Evolutionary conservation across 192 early-diverging fungal species (phyloP), one percentile per base, ranked within the genome.

Genomic region (Backusella sp.): DNA sequence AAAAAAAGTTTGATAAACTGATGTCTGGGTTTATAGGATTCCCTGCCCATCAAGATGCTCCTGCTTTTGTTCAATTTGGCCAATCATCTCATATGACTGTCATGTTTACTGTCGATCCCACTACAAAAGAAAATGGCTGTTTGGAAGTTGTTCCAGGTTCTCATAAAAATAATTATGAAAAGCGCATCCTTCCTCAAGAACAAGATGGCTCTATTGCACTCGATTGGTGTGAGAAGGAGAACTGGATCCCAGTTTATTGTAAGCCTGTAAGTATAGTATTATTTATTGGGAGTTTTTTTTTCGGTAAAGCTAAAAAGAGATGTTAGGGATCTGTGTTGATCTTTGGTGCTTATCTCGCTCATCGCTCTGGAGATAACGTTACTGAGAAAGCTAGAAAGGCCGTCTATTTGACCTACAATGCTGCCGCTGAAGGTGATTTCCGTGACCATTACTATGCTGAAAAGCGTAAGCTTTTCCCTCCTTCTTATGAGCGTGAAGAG

Each of bases 331-430:
- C 87, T n/a, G 70, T 89, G 3, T 80, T 89, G 70, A 75, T 90
- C 23, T 90, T 90, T 87, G 88, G 88, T 66, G 87, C 86, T n/a
- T 89, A 89, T 59, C 75, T 90, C n/a, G 88, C 88, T 5, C 88
- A 90, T 73, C 82, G 77, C 36, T 88, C 87, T 4, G 85, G 83
- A 28, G 80, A 82, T 28, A 90, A 90, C 67, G 76, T 37, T 28
- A 88, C 88, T 12, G 74, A 83, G 1, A 72, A 75, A 34, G 82
- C 86, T 70, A 86, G 89, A 30, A 84, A 84, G 19, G 88, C 88
- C 52, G 79, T 89, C 11, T 90, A 89, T 73, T 83, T 90, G 84
- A 90, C 89, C 0, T 90, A 89, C 73, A 90, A 89, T 36, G 84
- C 86, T 44, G 69, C 84, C 0, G 80, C 75, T 12, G 86, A 89